Base-by-base conservation (phyloP, 228 moss, liverwort and hornwort genomes). In the Sphagnum fallax region DNA sequence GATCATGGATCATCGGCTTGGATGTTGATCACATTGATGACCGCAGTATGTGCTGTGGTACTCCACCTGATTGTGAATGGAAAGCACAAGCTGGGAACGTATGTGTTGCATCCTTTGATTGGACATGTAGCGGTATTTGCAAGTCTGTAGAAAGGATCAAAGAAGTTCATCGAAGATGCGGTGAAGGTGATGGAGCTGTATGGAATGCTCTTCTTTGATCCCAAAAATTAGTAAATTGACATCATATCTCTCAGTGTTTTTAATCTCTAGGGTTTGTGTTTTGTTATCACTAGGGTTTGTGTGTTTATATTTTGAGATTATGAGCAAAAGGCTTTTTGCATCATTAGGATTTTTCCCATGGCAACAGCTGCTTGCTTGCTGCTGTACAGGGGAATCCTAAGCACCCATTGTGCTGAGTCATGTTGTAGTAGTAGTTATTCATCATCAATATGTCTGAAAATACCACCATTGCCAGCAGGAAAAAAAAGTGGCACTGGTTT, bases 1-100 rank as follows among this genome's bases (percentile, higher is more conserved):
- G 97, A 1, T 83, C 97, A 12, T 97, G 97, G 97, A 90, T 97
- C 71, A 97, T 97, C 77, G 97, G 97, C 47, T 76, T 97, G 83
- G 97, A 97, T 65, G 97, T 93, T 60, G 93, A 97, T 65, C 97
- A 97, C 79, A 90, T 93, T 69, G 97, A 97, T 72, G 97, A 97
- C 67, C 81, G 97, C 50, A 97, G 85, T 80, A 93, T 97, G 90
- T 97, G 97, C 82, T 97, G 97, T 71, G 97, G 97, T 48, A 97
- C 93, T 53, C 91, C 97, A 13, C 97, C 97, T 52, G 97, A 97
- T 72, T 97, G 97, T 73, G 97, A 97, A 66, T 97, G 97, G 97
- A 97, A 97, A 76, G 97, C 97, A 10, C 93, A 90, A 73, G 93
- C 91, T 47, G 97, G 93, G 12, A 97, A 93, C 62, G 90, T 97